These are phyloP conservation scores for Aureobasidium sp. DNA, from an alignment of 2,329 filamentous ascomycete genomes.

Conservation along the genomic window DNA sequence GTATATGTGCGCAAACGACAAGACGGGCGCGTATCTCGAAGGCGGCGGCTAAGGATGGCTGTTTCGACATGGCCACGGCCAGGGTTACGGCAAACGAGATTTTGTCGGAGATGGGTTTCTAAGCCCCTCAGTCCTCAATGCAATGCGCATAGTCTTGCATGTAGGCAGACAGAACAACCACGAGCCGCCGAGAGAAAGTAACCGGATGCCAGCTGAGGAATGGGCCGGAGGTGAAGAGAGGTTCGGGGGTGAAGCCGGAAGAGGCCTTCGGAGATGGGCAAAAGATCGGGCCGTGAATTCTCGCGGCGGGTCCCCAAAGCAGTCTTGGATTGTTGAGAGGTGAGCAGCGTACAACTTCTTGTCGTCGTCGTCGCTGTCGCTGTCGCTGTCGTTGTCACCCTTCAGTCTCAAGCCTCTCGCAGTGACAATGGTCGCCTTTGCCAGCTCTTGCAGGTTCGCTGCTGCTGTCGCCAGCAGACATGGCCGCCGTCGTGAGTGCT, in stretches of 20 bases:
- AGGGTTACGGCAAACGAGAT: background rate
- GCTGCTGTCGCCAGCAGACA: slow-evolving; percentile 10
- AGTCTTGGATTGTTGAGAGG: slow-evolving; percentile 12
- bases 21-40: slow-evolving; percentile 1
- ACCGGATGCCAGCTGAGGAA: too few relatives aligned
- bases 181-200: too few relatives aligned
- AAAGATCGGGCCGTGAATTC: background rate
- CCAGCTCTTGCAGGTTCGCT: slow-evolving; percentile 12
- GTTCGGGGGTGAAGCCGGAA: background rate
- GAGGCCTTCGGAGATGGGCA: background rate
- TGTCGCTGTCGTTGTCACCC: background rate
- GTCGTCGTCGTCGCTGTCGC: slow-evolving; percentile 3
- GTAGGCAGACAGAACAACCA: too few relatives aligned
- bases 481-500: slow-evolving; percentile 11
- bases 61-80: background rate
- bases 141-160: too few relatives aligned
- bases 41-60: background rate
- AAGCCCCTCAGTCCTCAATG: too few relatives aligned
- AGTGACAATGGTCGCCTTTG: slow-evolving; percentile 10
- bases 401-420: background rate
- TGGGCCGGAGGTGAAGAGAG: too few relatives aligned
- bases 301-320: background rate
- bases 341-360: background rate
- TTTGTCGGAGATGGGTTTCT: too few relatives aligned
- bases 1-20: background rate